Evolutionary conservation across 192 early-diverging fungal species (phyloP).

Genomic region (Globomyces pollinis-pini): DNA sequence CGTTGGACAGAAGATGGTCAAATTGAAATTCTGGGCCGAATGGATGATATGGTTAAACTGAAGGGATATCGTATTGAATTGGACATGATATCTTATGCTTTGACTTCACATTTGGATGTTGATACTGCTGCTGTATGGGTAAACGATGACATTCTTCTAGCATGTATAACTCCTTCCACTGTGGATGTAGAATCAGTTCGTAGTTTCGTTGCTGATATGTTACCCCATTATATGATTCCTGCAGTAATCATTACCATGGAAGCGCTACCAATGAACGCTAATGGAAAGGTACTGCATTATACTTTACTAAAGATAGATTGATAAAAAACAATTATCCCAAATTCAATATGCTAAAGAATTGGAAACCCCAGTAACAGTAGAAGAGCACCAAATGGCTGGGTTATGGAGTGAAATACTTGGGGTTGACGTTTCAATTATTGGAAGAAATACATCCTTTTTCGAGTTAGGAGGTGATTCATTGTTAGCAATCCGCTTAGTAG

Average conservation of each 20-base stretch:
- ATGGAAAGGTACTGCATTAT: conserved; percentile 14
- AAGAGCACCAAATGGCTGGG: background rate
- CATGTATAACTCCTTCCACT: conserved; percentile 18
- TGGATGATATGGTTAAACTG: conserved; percentile 29
- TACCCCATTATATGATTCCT: conserved; percentile 33
- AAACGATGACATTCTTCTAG: conserved; percentile 17
- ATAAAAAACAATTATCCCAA: background rate
- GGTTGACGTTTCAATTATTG: conserved; percentile 10
- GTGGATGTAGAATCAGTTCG: conserved; percentile 1
- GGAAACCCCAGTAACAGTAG: background rate
- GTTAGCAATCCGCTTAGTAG: conserved; percentile 2
- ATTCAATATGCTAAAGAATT: background rate
- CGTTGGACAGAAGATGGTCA: conserved; percentile 17
- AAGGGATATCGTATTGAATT: conserved; percentile 29
- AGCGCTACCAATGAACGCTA: conserved; percentile 20
- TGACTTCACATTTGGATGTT: background rate
- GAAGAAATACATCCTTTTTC: conserved; percentile 25
- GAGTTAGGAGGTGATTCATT: conserved; percentile 34
- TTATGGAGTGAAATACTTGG: conserved; percentile 1
- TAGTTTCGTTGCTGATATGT: background rate
- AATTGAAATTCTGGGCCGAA: conserved; percentile 23
- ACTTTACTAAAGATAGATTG: background rate
- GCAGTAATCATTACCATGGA: conserved; percentile 18
- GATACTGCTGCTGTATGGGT: conserved; percentile 20
- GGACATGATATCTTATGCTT: conserved; percentile 13